Evolutionary conservation across 345 rosid species (phyloP), one percentile per base, ranked within the genome.

Genomic region (Durio zibethinus): DNA sequence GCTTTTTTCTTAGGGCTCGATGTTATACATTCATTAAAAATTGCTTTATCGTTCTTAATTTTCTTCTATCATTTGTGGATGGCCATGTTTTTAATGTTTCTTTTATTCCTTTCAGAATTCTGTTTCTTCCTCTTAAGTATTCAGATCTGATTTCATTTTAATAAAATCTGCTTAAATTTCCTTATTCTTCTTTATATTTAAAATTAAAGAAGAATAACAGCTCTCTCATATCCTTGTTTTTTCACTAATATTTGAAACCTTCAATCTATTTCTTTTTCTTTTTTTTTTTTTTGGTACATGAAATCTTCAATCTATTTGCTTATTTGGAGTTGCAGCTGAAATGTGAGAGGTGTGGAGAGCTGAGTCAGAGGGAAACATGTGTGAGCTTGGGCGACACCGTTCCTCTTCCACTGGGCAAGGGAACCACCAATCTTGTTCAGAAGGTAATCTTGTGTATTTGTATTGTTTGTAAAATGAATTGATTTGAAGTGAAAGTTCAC

Each of bases 301-400:
- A n/a, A 52, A 48, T 71, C 43, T 18, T 31, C 10, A 10, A 69
- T 54, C 4, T 33, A 20, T 76, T 68, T 27, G 35, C 59, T 35
- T 48, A 42, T 67, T 71, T 60, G 73, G 76, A 31, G 48, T 36
- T 81, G 78, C 80, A 94, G 99, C 45, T 94, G 80, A 93, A 85
- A 84, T 94, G 99, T 23, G 95, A 88, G 69, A 82, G 83, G 31
- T 94, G 97, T 43, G 95, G 97, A 62, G 99, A 94, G 87, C 63
- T 87, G 74, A 93, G 87, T 81, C 88, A 87, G 84, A 94, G 85
- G 77, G 99, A 94, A 80, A 91, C 97, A 16, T 93, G 93, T 74
- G 87, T 94, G 79, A 81, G 78, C 81, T 85, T 94, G 89, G 81
- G 78, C 57, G 95, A 93, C 69, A 86, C 87, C 29, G 76, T 90